Conservation (phyloP, 2,329 filamentous ascomycete species). For the Calonectria hongkongensis region DNA sequence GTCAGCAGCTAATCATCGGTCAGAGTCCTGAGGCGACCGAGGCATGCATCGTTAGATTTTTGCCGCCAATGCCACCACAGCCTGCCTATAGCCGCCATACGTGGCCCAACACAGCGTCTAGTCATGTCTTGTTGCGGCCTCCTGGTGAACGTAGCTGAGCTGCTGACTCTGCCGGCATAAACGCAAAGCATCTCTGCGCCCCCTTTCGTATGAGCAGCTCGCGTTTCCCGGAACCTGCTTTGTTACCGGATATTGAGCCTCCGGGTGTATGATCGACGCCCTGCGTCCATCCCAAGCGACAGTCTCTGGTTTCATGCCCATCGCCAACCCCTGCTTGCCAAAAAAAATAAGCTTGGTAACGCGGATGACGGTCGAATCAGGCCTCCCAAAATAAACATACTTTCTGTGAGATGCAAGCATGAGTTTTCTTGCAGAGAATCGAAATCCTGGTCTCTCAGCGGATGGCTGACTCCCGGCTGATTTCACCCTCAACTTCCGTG, state of each 20-base stretch:
- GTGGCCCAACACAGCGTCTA: slow-evolving; percentile 16
- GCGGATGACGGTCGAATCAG: neutral
- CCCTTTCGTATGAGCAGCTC: slow-evolving; percentile 15
- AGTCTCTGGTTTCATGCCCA: slow-evolving; percentile 28
- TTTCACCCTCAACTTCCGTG: slow-evolving; percentile 17
- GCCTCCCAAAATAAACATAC: slow-evolving; percentile 7
- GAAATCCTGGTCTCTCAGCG: neutral
- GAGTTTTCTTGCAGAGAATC: neutral
- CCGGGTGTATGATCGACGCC: slow-evolving; percentile 35
- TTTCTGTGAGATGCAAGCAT: neutral
- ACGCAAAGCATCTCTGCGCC: slow-evolving; percentile 12
- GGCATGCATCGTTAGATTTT: neutral
- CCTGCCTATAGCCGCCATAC: slow-evolving; percentile 13
- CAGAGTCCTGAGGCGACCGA: neutral
- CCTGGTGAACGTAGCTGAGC: neutral
- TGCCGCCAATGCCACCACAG: slow-evolving; percentile 6
- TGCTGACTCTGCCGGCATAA: neutral
- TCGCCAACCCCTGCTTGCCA: slow-evolving; percentile 5
- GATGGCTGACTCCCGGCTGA: slow-evolving; percentile 9
- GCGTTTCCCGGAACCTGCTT: slow-evolving; percentile 22
- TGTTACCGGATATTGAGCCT: slow-evolving; percentile 37
- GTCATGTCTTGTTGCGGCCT: slow-evolving; percentile 1
- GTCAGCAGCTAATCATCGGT: neutral
- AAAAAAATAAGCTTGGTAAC: neutral
- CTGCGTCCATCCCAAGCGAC: slow-evolving; percentile 5